These are phyloP conservation scores for Ogataea ramenticola DNA, from an alignment of 805 yeast genomes.

Conservation along the genomic window DNA sequence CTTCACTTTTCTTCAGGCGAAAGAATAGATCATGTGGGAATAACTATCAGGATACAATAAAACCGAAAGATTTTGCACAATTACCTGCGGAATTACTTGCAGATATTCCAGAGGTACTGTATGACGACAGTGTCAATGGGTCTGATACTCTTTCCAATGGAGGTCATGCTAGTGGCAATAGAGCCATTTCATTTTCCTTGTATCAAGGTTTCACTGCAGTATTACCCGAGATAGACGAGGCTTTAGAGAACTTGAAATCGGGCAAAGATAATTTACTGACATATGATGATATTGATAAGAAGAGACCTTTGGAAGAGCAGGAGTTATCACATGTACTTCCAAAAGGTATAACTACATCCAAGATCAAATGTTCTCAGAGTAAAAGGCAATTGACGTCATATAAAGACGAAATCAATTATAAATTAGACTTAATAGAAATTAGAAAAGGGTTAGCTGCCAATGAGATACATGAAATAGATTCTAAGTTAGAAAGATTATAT, in stretches of 20 bases:
- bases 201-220: slow-evolving; percentile 67
- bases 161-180: slow-evolving; percentile 2
- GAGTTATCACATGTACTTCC: slow-evolving; percentile 20
- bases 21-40: slow-evolving; percentile 5
- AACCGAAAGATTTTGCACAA: slow-evolving; percentile 31
- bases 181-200: slow-evolving; percentile 35
- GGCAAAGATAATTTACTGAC: slow-evolving; percentile 9
- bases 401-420: slow-evolving; percentile 33
- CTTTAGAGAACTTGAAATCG: slow-evolving; percentile 22
- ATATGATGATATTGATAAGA: slow-evolving; percentile 3
- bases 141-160: too few species aligned
- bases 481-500: slow-evolving; percentile 44
- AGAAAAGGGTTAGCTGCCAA: slow-evolving; percentile 57
- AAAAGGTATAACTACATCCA: slow-evolving; percentile 32
- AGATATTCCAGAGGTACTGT: slow-evolving; percentile 37
- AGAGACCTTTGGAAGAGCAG: neutral
- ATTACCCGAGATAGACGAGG: slow-evolving; percentile 42
- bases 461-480: slow-evolving; percentile 61
- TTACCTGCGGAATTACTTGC: slow-evolving; percentile 56
- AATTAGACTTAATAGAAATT: slow-evolving; percentile 49
- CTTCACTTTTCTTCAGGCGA: slow-evolving; percentile 10
- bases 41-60: neutral
- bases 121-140: slow-evolving; percentile 2
- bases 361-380: slow-evolving; percentile 36
- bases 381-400: slow-evolving; percentile 29